Evolutionary conservation across 2,329 filamentous ascomycete species (phyloP), one percentile per base, ranked within the genome.

Genomic region (Aureobasidium sp.): DNA sequence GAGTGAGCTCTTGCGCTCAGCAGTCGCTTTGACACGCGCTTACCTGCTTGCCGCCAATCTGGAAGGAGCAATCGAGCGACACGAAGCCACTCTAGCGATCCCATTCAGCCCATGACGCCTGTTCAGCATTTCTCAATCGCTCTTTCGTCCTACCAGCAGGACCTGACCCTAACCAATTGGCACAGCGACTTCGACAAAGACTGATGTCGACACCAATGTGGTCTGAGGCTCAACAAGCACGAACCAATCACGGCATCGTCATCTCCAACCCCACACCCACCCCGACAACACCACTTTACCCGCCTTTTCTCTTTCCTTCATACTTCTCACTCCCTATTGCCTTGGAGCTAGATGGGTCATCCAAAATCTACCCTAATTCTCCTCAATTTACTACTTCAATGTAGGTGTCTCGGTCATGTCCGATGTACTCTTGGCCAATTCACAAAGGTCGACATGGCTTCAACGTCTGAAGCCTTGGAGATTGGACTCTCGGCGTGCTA

Each of bases 21-120:
- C 29, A 22, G 15, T 51, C 34, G 17, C 58, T n/a, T 52, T 45
- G 34, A 20, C 31, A 5, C 31, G 37, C 17, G 15, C 51, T 45
- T 31, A 62, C 60, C 60, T 55, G 31, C n/a, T 47, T 20, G 60
- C 25, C 14, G 58, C 48, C 8, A 48, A 36, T n/a, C 27, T 12
- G 58, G 36, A 52, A 55, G 49, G 41, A 37, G 49, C 42, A 22
- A 48, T 27, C n/a, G 49, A 62, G 39, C 34, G 60, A 34, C 41
- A 17, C 11, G 34, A 37, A 5, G 49, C 31, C 60, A 48, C 48
- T 41, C 60, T 41, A 27, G 31, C 60, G 17, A 41, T 51, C 37
- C 12, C 20, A 9, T 56, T 62, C 60, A 62, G 34, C 49, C 60
- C 60, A 62, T 62, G 31, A 27, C 51, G 48, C 48, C 60, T 48